Evolutionary conservation across 2,329 filamentous ascomycete species (phyloP).

Genomic region (Thermoascus crustaceus): DNA sequence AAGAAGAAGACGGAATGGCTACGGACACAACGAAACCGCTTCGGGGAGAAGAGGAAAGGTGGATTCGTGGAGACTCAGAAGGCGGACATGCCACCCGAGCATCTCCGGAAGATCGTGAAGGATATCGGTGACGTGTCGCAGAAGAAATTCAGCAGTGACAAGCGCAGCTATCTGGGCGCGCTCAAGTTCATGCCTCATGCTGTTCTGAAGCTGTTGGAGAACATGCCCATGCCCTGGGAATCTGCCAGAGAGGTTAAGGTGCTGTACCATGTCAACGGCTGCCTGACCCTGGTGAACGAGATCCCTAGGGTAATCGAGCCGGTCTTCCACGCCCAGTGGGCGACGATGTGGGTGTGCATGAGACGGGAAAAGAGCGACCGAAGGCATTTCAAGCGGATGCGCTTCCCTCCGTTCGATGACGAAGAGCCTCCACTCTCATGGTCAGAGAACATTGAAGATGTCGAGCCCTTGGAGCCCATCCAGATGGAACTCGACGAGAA

Average conservation of each 20-base stretch:
- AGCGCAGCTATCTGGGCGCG: slow-evolving; percentile 92
- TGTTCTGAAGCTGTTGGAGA: slow-evolving; percentile 91
- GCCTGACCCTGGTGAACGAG: slow-evolving; percentile 93
- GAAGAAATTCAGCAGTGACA: slow-evolving; percentile 98
- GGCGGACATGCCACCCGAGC: slow-evolving; percentile 96
- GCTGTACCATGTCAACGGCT: slow-evolving; percentile 95
- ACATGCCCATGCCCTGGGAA: slow-evolving; percentile 99
- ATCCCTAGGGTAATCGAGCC: slow-evolving; percentile 94
- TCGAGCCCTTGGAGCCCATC: slow-evolving; percentile 93
- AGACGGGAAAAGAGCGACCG: slow-evolving; percentile 94
- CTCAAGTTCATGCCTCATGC: slow-evolving; percentile 99
- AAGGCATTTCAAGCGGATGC: slow-evolving; percentile 95
- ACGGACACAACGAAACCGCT: slow-evolving; percentile 79
- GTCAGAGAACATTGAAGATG: slow-evolving; percentile 98
- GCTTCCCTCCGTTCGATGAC: slow-evolving; percentile 96
- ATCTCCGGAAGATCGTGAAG: slow-evolving; percentile 94
- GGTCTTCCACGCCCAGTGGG: slow-evolving; percentile 97
- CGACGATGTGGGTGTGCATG: slow-evolving; percentile 99
- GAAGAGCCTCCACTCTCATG: slow-evolving; percentile 96
- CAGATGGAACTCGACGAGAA: slow-evolving; percentile 96
- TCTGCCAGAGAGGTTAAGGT: slow-evolving; percentile 94
- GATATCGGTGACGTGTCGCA: slow-evolving; percentile 99
- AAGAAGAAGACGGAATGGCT: slow-evolving; percentile 99
- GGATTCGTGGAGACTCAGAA: slow-evolving; percentile 98
- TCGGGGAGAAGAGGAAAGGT: slow-evolving; percentile 92